These are phyloP conservation scores for Metschnikowia koreensis DNA, from an alignment of 805 yeast species.

Conservation along the genomic window DNA sequence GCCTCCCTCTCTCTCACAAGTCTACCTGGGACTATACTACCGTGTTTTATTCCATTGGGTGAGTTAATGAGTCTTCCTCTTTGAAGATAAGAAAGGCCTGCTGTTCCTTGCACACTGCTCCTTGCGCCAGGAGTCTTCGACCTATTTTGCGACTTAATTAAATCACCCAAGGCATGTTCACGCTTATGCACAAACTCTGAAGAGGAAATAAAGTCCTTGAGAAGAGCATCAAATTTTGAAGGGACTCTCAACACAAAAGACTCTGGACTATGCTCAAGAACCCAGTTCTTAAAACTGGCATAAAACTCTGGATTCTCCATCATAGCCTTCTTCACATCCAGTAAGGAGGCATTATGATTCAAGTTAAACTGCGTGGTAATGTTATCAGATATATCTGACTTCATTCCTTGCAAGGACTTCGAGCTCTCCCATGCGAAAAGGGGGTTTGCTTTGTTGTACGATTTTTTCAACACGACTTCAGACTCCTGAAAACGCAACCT, in stretches of 20 bases:
- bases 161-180: slow-evolving; percentile 23
- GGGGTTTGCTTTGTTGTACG: slow-evolving; percentile 35
- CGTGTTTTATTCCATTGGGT: slow-evolving; percentile 64
- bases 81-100: slow-evolving; percentile 69
- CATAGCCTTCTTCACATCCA: slow-evolving; percentile 33
- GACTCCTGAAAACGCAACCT: slow-evolving; percentile 67
- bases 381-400: slow-evolving; percentile 22
- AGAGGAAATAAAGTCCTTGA: slow-evolving; percentile 33
- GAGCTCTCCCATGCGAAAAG: slow-evolving; percentile 37
- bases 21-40: slow-evolving; percentile 68
- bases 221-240: slow-evolving; percentile 27
- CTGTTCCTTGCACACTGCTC: slow-evolving; percentile 57
- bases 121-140: slow-evolving; percentile 10
- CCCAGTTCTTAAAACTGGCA: slow-evolving; percentile 53
- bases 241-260: slow-evolving; percentile 25
- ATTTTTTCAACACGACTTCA: slow-evolving; percentile 48
- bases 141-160: slow-evolving; percentile 17
- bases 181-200: slow-evolving; percentile 23
- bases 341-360: slow-evolving; percentile 24
- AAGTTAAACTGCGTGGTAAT: slow-evolving; percentile 34
- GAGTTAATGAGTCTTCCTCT: slow-evolving; percentile 66
- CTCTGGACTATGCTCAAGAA: slow-evolving; percentile 49
- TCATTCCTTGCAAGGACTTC: slow-evolving; percentile 18
- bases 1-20: slow-evolving; percentile 46
- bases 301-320: slow-evolving; percentile 47